Evolutionary conservation across 495 filamentous ascomycete species (phyloP), one percentile per base, ranked within the genome.

Genomic region (Bathelium albidoporum): DNA sequence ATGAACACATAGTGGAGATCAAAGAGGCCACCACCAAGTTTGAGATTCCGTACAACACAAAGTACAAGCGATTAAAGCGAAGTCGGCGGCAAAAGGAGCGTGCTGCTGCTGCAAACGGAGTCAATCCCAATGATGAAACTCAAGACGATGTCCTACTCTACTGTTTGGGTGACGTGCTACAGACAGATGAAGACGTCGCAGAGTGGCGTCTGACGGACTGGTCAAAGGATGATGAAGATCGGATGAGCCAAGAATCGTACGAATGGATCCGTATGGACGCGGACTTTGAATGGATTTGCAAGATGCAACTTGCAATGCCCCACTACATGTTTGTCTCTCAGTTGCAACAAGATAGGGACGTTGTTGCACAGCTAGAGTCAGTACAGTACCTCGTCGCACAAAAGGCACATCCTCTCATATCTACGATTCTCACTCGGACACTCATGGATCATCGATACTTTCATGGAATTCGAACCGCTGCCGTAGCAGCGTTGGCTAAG

Each of bases 181-280:
- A 89, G 69, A 86, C 83, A 2, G 83, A 86, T 52, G 87, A 94
- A 65, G 94, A 99, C 64, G 82, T 88, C 11, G 75, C 81, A 44
- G 83, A 92, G 55, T 99, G 95, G 95, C 82, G 80, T 41, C 78
- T 99, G 16, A 77, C 81, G 10, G 93, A 97, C 62, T 99, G 94
- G 94, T 83, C 85, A 58, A 84, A 86, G 62, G 88, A 91, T 39
- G 87, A 91, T 14, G 91, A 97, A 71, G 81, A 86, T 9, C 81
- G 82, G 64, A 99, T 99, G 95, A 89, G 90, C 43, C 85, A 91
- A 60, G 94, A 99, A 71, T 94, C 88, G 2, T 99, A 97, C 71
- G 94, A 99, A 73, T 99, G 94, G 94, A 94, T 97, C 64, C 85
- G 94, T 18, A 89, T 97, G 81, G 94, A 99, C 75, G 90, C 92